Conservation (phyloP, 768 basidiomycete genomes). For the Psilocybe subaeruginosa region DNA sequence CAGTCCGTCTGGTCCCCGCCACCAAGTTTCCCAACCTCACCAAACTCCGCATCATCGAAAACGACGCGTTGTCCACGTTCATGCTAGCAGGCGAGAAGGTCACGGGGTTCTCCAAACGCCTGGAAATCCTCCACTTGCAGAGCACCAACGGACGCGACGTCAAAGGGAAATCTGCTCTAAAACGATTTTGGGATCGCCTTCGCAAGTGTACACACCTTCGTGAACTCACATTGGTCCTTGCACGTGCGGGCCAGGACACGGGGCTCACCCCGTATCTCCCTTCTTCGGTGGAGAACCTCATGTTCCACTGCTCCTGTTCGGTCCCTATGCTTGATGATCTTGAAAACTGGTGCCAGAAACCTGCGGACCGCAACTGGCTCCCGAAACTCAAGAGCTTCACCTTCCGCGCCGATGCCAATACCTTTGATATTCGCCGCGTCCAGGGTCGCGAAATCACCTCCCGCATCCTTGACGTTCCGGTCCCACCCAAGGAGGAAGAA, state of each 20-base stretch:
- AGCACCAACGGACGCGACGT: slow-evolving; percentile 14
- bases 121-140: slow-evolving; percentile 14
- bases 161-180: not conserved
- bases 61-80: slow-evolving; percentile 14
- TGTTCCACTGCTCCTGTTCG: slow-evolving; percentile 12
- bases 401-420: slow-evolving; percentile 8
- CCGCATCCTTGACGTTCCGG: slow-evolving; percentile 6
- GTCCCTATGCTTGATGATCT: slow-evolving; percentile 13
- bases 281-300: slow-evolving; percentile 5
- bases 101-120: slow-evolving; percentile 10
- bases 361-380: slow-evolving; percentile 11
- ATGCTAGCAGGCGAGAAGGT: slow-evolving; percentile 7
- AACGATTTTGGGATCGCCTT: slow-evolving; percentile 8
- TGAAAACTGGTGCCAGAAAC: slow-evolving; percentile 11
- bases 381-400: slow-evolving; percentile 9
- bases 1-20: slow-evolving; percentile 5
- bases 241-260: slow-evolving; percentile 3
- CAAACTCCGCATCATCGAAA: slow-evolving; percentile 16
- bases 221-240: slow-evolving; percentile 11
- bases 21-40: slow-evolving; percentile 11
- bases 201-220: slow-evolving; percentile 11
- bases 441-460: not conserved
- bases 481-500: slow-evolving; percentile 7
- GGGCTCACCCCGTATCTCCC: slow-evolving; percentile 1
- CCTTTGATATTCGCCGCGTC: slow-evolving; percentile 2